Evolutionary conservation across 2,329 filamentous ascomycete genomes (phyloP), one percentile per base, ranked within the genome.

Genomic region (Ilyonectria sp.): DNA sequence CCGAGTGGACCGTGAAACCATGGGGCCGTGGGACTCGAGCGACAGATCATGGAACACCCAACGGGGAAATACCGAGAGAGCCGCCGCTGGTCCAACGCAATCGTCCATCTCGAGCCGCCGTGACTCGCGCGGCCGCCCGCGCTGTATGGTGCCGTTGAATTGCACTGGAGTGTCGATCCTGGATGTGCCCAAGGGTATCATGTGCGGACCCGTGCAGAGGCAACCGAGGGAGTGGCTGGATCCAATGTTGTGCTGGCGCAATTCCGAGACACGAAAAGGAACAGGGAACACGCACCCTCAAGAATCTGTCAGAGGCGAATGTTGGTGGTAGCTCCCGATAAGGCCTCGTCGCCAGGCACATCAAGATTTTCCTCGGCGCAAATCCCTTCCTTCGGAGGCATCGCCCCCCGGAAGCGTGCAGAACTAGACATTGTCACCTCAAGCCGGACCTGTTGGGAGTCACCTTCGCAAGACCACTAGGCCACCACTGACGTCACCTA

Each of bases 31-130:
- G 69, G 61, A 68, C 50, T 60, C 35, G 60, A 69, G 63, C 53
- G 53, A n/a, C 50, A 17, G 15, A 65, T 52, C 56, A 46, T 65
- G 70, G 68, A 68, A 70, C 59, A 23, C 71, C 73, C 72, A 74
- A 75, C 63, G 44, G 56, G 73, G 73, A 71, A 75, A 70, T 54
- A 63, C 73, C 73, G 73, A 75, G 71, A 65, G 63, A 69, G 67
- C 60, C 68, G 64, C 72, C 68, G 68, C 37, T n/a, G 47, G 26
- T 29, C n/a, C 49, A 37, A 50, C 43, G 10, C 19, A 21, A 21
- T 46, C 26, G 13, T 33, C 23, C 19, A 23, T 46, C 37, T 68
- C 67, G 63, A 60, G 52, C 26, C 54, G 40, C 17, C 56, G 62
- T 55, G 26, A 31, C 55, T 49, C 37, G 52, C 26, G 17, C 21